Evolutionary conservation across 345 rosid species (phyloP), one percentile per base, ranked within the genome.

Genomic region (Diplotaxis tenuifolia): DNA sequence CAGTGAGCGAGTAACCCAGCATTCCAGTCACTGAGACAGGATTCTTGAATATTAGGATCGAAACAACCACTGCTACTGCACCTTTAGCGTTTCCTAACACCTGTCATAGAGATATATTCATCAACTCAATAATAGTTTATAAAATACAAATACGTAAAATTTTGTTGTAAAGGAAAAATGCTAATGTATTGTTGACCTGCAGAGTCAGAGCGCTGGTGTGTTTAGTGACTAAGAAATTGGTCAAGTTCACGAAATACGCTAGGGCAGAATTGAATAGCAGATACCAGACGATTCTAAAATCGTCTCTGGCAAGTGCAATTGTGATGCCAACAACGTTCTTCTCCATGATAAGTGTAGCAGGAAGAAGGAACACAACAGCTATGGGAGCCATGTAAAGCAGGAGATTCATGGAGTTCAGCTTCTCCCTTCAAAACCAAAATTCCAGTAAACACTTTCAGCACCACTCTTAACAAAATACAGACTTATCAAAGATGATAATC

Each of bases 31-130:
- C 78, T 1, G 89, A 84, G 27, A 86, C 84, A 11, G 89, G 89
- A 55, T 86, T 87, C 78, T 50, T 75, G 74, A 87, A 87, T 59
- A 86, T 79, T 25, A 86, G 73, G 53, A 86, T 84, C 1, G 89
- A 86, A 18, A 87, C 78, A 66, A 83, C 86, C 73, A 84, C 89
- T 4, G 87, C 88, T 15, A 87, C 88, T 1, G 86, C 88, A 0
- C 88, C 85, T 82, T 84, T 86, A 21, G 92, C 89, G 78, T 86
- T 87, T 25, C 92, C 89, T 29, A 86, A 71, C 58, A 86, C 92
- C 89, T 87, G 79, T 68, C 55, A 11, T 1, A 55, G 61, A 60
- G 5, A 29, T n/a, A 29, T 25, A n/a, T 65, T 70, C 22, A 60
- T 63, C 9, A 20, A 64, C 3, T 65, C n/a, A 75, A 16, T 55